These are phyloP conservation scores for Ceratobasidium sp. DNA, from an alignment of 1,284 basidiomycete species.

Conservation along the genomic window DNA sequence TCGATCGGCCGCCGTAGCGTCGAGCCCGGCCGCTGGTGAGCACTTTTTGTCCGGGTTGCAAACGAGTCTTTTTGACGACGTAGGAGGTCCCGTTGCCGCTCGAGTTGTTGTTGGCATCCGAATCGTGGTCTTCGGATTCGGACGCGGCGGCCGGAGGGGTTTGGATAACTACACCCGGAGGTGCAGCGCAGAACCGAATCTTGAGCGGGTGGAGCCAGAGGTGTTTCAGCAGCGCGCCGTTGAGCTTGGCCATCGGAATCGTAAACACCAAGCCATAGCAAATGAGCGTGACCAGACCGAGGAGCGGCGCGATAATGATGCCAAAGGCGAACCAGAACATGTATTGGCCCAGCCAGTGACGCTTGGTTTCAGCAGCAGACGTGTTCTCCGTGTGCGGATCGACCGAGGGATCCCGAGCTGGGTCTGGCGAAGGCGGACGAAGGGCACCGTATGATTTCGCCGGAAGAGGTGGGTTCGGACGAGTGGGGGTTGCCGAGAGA, in stretches of 20 bases:
- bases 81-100: slow-evolving; percentile 58
- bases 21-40: slow-evolving; percentile 73
- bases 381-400: slow-evolving; percentile 11
- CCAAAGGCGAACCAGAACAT: slow-evolving; percentile 85
- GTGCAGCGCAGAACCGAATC: slow-evolving; percentile 92
- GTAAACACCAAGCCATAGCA: slow-evolving; percentile 96
- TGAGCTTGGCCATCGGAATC: slow-evolving; percentile 98
- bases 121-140: slow-evolving; percentile 44
- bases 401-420: background rate
- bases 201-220: slow-evolving; percentile 84
- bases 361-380: slow-evolving; percentile 20
- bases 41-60: slow-evolving; percentile 78
- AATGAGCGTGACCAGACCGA: slow-evolving; percentile 76
- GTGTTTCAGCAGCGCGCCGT: slow-evolving; percentile 91
- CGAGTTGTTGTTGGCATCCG: slow-evolving; percentile 47
- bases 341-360: slow-evolving; percentile 61
- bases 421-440: slow-evolving; percentile 26
- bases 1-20: slow-evolving; percentile 63
- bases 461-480: slow-evolving; percentile 46
- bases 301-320: slow-evolving; percentile 86
- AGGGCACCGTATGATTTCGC: slow-evolving; percentile 48
- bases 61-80: slow-evolving; percentile 69
- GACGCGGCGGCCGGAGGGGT: slow-evolving; percentile 45
- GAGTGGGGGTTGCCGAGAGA: slow-evolving; percentile 36
- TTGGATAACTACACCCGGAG: slow-evolving; percentile 59